Percentiles rank a stretch among this genome's conserved stretches.
Evolutionary conservation across 179 eudicot genomes (phyloP).

Genomic region (Silene coronaria): DNA sequence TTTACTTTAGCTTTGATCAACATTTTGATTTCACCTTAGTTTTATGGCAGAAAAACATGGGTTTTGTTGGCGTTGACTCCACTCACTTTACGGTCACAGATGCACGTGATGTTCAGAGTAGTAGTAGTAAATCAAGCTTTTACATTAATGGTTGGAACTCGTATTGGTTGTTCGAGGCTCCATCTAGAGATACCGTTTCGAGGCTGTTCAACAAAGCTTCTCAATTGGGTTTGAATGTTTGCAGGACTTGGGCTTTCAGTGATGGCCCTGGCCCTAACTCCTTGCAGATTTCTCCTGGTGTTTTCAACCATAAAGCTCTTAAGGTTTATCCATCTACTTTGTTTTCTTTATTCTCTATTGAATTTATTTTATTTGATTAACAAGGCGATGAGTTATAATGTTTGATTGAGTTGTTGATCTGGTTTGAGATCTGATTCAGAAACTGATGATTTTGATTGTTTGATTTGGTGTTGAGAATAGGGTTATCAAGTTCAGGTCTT

Average conservation of each 20-base stretch:
- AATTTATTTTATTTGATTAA: neutral
- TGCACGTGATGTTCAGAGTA: neutral
- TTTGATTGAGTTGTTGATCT: neutral
- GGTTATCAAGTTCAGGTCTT: no score
- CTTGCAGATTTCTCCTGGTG: slow-evolving; percentile 46
- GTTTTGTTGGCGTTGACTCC: slow-evolving; percentile 36
- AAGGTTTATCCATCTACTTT: slow-evolving; percentile 23
- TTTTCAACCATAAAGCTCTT: slow-evolving; percentile 38
- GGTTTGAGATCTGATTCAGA: slow-evolving; percentile 2
- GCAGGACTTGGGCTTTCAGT: slow-evolving; percentile 60
- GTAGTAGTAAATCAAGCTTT: slow-evolving; percentile 12
- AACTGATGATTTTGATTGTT: slow-evolving; percentile 1
- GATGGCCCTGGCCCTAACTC: slow-evolving; percentile 48
- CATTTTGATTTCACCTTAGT: slow-evolving; percentile 29
- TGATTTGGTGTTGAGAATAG: neutral
- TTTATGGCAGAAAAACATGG: slow-evolving; percentile 39
- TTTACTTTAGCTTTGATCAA: slow-evolving; percentile 35
- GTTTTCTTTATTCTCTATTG: neutral
- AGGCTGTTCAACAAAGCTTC: slow-evolving; percentile 40
- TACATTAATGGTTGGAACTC: slow-evolving; percentile 52
- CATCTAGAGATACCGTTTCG: slow-evolving; percentile 31
- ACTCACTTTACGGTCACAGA: slow-evolving; percentile 32
- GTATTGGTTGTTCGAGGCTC: slow-evolving; percentile 40
- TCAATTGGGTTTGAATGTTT: slow-evolving; percentile 47
- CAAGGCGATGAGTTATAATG: neutral